These are phyloP conservation scores for Blastocladiella emersonii DNA, from an alignment of 371 early-diverging fungal species.

Conservation along the genomic window DNA sequence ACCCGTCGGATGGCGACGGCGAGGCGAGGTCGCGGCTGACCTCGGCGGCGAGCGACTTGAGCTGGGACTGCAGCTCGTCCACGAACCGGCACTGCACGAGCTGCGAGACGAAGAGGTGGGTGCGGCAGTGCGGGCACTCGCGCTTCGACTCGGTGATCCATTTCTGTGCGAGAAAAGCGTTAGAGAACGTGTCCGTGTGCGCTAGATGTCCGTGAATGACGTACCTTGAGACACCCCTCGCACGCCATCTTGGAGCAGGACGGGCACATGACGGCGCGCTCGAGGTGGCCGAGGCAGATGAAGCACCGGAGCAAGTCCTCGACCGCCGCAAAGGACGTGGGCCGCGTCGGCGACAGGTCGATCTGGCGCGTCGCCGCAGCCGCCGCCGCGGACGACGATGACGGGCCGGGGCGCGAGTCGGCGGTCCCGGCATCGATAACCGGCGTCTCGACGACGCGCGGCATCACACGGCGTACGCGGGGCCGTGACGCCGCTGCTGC, in stretches of 20 bases:
- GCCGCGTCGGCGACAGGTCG: background rate
- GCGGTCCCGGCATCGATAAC: too few species aligned
- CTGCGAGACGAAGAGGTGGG: conserved; percentile 10
- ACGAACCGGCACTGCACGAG: conserved; percentile 25
- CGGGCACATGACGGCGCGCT: conserved; percentile 23
- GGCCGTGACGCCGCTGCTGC: too few species aligned
- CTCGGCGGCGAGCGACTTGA: background rate
- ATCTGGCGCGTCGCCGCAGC: too few species aligned
- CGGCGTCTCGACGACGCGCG: too few species aligned
- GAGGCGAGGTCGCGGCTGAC: conserved; percentile 4
- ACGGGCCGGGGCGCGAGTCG: too few species aligned
- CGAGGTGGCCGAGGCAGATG: conserved; percentile 21
- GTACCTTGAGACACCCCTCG: conserved; percentile 18
- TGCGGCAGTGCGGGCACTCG: conserved; percentile 26
- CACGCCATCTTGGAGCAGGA: conserved; percentile 24
- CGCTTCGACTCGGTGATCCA: conserved; percentile 17
- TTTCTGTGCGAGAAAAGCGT: conserved; percentile 12
- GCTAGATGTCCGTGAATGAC: background rate
- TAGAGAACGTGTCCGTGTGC: background rate
- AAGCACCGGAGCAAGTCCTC: conserved; percentile 19
- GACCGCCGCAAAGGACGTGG: background rate
- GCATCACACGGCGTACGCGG: too few species aligned
- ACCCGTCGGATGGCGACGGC: too few species aligned
- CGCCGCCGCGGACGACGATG: too few species aligned
- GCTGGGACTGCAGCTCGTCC: conserved; percentile 17